Conservation (phyloP, 1,284 basidiomycete species). For the Trametes polyzona region DNA sequence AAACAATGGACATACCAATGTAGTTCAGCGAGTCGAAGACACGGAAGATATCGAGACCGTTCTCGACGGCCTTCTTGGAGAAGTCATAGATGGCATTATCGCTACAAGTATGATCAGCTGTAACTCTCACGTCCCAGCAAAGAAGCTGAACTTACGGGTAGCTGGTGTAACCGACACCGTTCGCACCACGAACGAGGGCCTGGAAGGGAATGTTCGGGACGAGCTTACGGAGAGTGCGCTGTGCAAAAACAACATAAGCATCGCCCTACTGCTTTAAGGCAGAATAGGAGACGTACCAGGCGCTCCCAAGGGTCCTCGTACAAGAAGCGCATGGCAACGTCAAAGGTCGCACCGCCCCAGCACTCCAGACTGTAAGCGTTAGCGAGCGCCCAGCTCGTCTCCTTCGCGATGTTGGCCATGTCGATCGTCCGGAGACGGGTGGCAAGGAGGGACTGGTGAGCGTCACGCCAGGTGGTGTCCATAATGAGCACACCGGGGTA, state of each 20-base stretch:
- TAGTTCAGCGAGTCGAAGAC: constrained; percentile 99
- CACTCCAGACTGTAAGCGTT: constrained; percentile 98
- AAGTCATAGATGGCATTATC: constrained; percentile 99
- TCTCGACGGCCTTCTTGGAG: constrained; percentile 98
- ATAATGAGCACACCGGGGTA: constrained; percentile 96
- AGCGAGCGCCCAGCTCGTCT: constrained; percentile 92
- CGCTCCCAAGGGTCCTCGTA: constrained; percentile 99
- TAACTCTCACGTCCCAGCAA: neutral
- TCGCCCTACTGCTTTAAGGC: neutral
- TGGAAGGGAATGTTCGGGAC: constrained; percentile 99
- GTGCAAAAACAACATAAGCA: constrained; percentile 3
- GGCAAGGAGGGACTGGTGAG: constrained; percentile 97
- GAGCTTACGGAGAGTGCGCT: constrained; percentile 92
- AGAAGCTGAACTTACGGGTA: constrained; percentile 79
- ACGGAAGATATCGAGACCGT: constrained; percentile 99
- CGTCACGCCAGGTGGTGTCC: constrained; percentile 99
- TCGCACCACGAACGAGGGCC: constrained; percentile 97
- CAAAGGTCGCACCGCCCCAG: constrained; percentile 99
- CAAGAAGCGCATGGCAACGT: constrained; percentile 99
- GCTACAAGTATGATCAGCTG: constrained; percentile 40
- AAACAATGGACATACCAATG: constrained; percentile 66
- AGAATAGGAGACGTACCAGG: constrained; percentile 58
- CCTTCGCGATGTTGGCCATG: constrained; percentile 98
- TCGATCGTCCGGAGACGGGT: constrained; percentile 97
- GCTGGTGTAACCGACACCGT: constrained; percentile 98